Evolutionary conservation across 192 early-diverging fungal species (phyloP).

Genomic region (Cetraspora pellucida): DNA sequence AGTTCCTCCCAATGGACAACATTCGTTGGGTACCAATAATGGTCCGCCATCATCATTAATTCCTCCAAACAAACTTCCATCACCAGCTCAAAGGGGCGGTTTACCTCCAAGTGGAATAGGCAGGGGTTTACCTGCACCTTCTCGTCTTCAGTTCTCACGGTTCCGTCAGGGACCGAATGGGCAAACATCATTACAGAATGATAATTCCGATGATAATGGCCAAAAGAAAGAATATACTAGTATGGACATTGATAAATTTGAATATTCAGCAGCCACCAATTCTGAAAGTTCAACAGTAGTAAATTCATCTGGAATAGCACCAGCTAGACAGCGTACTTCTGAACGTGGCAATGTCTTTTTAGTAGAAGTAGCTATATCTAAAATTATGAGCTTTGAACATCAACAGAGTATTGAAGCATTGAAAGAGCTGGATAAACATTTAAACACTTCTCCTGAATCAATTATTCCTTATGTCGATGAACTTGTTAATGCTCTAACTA

Average conservation of each 20-base stretch:
- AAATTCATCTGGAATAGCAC: conserved; percentile 12
- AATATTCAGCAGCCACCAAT: background rate
- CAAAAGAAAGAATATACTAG: conserved; percentile 1
- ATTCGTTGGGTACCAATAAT: background rate
- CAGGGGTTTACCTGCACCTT: conserved; percentile 7
- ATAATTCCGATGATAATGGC: conserved; percentile 1
- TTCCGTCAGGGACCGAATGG: conserved; percentile 14
- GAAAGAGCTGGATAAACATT: conserved; percentile 69
- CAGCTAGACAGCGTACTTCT: conserved; percentile 32
- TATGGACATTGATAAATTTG: conserved; percentile 29
- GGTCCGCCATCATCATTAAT: background rate
- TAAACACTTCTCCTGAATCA: conserved; percentile 54
- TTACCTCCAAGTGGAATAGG: background rate
- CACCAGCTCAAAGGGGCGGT: background rate
- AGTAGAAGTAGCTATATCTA: conserved; percentile 69
- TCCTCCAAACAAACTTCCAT: conserved; percentile 34
- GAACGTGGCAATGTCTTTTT: conserved; percentile 48
- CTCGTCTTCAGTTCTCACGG: conserved; percentile 26
- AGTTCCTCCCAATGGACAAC: background rate
- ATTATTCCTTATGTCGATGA: conserved; percentile 65
- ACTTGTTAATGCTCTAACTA: conserved; percentile 69
- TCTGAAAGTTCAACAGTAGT: background rate
- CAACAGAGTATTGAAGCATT: conserved; percentile 72
- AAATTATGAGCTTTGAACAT: conserved; percentile 67
- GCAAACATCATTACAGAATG: conserved; percentile 17